Percentiles rank a stretch among this genome's conserved stretches.
phyloP scores from a whole-genome alignment of 2,329 filamentous ascomycete species.

The Ramichloridium luteum region DNA sequence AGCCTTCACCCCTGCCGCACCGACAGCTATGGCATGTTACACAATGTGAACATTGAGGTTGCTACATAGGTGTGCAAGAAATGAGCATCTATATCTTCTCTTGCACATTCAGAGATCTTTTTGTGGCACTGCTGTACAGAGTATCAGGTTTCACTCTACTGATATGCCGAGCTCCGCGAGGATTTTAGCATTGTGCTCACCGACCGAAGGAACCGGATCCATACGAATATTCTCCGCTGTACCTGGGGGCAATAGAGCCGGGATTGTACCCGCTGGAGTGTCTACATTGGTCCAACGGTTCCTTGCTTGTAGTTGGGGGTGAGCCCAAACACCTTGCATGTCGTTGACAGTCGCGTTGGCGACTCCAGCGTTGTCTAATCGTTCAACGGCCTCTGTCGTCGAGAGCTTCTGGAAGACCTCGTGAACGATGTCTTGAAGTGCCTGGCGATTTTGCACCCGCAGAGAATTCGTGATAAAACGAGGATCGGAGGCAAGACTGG shows the following conservation, averaged over 20 bases:
- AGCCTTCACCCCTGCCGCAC: too few relatives aligned
- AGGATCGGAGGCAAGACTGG: constrained; percentile 32
- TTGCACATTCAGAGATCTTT: too few relatives aligned
- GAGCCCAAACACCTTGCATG: constrained; percentile 43
- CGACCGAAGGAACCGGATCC: constrained; percentile 37
- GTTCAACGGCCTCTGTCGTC: constrained; percentile 30
- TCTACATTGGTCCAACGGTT: constrained; percentile 40
- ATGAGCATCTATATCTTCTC: too few relatives aligned
- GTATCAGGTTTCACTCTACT: constrained; percentile 5
- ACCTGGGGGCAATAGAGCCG: constrained; percentile 41
- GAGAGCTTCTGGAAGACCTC: constrained; percentile 29
- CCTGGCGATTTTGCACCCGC: constrained; percentile 36
- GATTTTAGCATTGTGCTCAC: constrained; percentile 40
- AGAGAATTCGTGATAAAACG: constrained; percentile 38
- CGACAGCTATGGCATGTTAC: too few relatives aligned
- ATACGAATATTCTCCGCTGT: constrained; percentile 27
- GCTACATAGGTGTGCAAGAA: too few relatives aligned
- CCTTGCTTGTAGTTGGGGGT: constrained; percentile 41
- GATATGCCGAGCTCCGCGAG: constrained; percentile 32
- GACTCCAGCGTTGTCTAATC: constrained; percentile 38
- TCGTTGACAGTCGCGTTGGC: constrained; percentile 46
- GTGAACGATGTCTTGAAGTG: constrained; percentile 36
- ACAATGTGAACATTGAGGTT: too few relatives aligned
- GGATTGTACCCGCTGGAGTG: constrained; percentile 35
- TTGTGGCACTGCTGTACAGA: too few relatives aligned